Evolutionary conservation across 2,329 filamentous ascomycete genomes (phyloP).

Genomic region (Aspergillus ustus): DNA sequence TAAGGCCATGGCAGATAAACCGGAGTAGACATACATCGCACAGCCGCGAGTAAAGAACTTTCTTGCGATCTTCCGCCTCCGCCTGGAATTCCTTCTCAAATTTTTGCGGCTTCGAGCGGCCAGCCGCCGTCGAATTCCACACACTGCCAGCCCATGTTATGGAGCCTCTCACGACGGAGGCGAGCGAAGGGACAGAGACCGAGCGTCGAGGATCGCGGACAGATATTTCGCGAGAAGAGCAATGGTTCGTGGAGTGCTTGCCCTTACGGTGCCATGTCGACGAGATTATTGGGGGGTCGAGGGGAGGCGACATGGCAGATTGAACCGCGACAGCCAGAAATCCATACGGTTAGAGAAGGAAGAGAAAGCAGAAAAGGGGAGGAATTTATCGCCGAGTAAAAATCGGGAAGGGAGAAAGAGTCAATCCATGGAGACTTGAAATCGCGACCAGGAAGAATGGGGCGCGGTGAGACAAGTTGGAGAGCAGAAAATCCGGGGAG

Average conservation of each 20-base stretch:
- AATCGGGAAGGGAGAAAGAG: not conserved
- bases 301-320: constrained; percentile 38
- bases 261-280: constrained; percentile 33
- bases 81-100: constrained; percentile 48
- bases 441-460: not conserved
- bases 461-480: not conserved
- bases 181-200: constrained; percentile 38
- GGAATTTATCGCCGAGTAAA: not conserved
- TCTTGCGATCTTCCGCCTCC: constrained; percentile 62
- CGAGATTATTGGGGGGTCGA: constrained; percentile 36
- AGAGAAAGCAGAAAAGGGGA: not conserved
- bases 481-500: constrained; percentile 9
- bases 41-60: constrained; percentile 67
- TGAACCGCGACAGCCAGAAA: constrained; percentile 28
- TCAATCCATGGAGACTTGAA: not conserved
- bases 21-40: constrained; percentile 59
- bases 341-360: constrained; percentile 24
- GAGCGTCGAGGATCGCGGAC: constrained; percentile 25
- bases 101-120: constrained; percentile 54
- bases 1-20: not conserved
- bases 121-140: constrained; percentile 53
- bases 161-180: constrained; percentile 40
- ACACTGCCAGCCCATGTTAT: constrained; percentile 42
- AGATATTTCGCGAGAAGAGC: constrained; percentile 4
- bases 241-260: constrained; percentile 21